phyloP scores from a whole-genome alignment of 2,329 filamentous ascomycete genomes.

The Penicillium sp. region DNA sequence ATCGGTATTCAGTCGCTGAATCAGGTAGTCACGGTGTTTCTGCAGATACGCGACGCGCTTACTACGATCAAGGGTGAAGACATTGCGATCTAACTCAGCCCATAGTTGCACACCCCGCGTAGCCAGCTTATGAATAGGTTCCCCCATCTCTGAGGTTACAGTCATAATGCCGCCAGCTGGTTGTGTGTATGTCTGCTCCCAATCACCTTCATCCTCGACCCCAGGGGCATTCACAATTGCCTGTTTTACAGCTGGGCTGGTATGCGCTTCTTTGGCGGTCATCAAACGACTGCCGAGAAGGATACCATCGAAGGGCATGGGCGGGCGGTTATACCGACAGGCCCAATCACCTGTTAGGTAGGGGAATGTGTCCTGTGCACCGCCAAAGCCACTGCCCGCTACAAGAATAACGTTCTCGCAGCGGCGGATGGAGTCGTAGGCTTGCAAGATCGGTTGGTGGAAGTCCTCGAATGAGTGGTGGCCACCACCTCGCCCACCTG shows the following conservation, averaged over 20 bases:
- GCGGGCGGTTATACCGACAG: constrained; percentile 22
- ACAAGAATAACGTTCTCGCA: constrained; percentile 70
- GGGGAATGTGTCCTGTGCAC: constrained; percentile 83
- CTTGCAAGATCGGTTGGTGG: constrained; percentile 85
- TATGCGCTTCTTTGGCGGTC: constrained; percentile 88
- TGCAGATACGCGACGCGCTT: background rate
- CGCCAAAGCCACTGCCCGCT: constrained; percentile 86
- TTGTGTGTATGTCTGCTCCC: background rate
- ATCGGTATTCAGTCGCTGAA: background rate
- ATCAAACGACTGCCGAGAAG: constrained; percentile 91
- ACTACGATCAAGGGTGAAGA: background rate
- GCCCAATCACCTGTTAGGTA: constrained; percentile 68
- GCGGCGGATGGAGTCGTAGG: background rate
- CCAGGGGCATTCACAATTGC: no score
- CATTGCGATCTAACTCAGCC: background rate
- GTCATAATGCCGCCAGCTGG: background rate
- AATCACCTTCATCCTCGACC: background rate
- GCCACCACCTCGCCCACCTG: constrained; percentile 85
- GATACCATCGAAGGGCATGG: constrained; percentile 91
- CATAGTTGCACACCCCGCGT: background rate
- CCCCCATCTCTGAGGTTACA: background rate
- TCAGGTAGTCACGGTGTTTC: background rate
- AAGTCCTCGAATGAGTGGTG: constrained; percentile 95
- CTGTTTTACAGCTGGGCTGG: constrained; percentile 31
- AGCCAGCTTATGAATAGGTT: background rate